Evolutionary conservation across 2,329 filamentous ascomycete species (phyloP).

Genomic region (Penicillium sp.): DNA sequence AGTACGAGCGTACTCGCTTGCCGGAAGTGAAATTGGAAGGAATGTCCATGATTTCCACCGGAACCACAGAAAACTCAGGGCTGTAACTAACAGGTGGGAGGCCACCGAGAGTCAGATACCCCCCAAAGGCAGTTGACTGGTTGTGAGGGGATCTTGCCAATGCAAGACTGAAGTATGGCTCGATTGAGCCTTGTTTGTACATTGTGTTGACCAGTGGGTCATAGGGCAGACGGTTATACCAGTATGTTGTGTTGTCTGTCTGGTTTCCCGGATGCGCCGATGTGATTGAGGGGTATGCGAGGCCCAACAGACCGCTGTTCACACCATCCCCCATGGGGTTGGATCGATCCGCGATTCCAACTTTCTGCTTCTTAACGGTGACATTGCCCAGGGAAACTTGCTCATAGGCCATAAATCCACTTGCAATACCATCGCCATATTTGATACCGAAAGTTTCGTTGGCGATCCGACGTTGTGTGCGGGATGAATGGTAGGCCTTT

Average conservation of each 20-base stretch:
- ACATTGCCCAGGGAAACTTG: conserved; percentile 46
- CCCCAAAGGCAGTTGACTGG: conserved; percentile 31
- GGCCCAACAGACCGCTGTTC: conserved; percentile 53
- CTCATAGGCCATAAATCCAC: conserved; percentile 25
- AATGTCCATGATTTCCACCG: conserved; percentile 36
- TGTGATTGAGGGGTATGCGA: conserved; percentile 54
- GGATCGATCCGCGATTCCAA: conserved; percentile 50
- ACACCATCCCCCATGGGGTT: conserved; percentile 49
- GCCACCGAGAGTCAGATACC: conserved; percentile 53
- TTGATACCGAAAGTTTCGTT: conserved; percentile 27
- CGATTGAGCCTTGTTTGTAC: conserved; percentile 46
- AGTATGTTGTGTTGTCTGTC: conserved; percentile 23
- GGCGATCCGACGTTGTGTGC: conserved; percentile 17
- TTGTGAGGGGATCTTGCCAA: conserved; percentile 39
- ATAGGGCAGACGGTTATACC: conserved; percentile 40
- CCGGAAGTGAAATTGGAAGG: conserved; percentile 26
- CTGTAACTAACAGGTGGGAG: conserved; percentile 48
- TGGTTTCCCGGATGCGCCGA: conserved; percentile 34
- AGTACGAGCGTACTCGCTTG: conserved; percentile 38
- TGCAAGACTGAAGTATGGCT: conserved; percentile 53
- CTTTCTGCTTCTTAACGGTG: conserved; percentile 43
- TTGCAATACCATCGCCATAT: conserved; percentile 27
- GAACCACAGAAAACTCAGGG: conserved; percentile 35
- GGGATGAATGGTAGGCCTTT: conserved; percentile 20
- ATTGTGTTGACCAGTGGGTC: conserved; percentile 55